A percentile compares a stretch with the other conserved stretches of the same genome.
Conservation (phyloP, 768 basidiomycete species). For the Naganishia friedmannii region DNA sequence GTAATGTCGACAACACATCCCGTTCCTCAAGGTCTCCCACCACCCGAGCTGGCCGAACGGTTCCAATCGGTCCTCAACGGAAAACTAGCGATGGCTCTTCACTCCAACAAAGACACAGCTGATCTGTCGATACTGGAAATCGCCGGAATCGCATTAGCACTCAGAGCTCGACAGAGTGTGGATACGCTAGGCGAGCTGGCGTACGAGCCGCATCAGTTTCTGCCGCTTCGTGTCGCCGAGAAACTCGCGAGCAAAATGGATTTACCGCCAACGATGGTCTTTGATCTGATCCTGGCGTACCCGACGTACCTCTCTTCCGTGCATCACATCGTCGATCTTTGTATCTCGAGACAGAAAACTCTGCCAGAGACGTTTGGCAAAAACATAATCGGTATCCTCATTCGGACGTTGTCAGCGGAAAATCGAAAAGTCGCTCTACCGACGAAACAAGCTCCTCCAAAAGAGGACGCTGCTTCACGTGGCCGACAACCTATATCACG, state of each 20-base stretch:
- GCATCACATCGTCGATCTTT: conserved; percentile 7
- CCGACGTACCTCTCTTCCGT: conserved; percentile 19
- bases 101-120: neutral
- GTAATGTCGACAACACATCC: neutral
- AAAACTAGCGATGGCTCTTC: conserved; percentile 3
- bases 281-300: conserved; percentile 29
- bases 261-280: conserved; percentile 9
- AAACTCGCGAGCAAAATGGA: neutral
- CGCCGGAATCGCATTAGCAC: neutral
- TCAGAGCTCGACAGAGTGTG: conserved; percentile 9
- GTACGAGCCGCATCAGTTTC: neutral
- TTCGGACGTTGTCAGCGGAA: conserved; percentile 14
- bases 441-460: conserved; percentile 2
- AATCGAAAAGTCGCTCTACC: conserved; percentile 8
- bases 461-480: neutral
- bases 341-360: neutral
- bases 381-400: conserved; percentile 12
- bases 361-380: conserved; percentile 10
- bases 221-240: conserved; percentile 8
- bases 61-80: conserved; percentile 4
- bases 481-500: neutral
- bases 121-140: conserved; percentile 14
- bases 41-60: neutral
- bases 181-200: conserved; percentile 11
- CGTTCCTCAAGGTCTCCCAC: neutral